Evolutionary conservation across 805 yeast genomes (phyloP).

Genomic region (Myxozyma kluyveri): DNA sequence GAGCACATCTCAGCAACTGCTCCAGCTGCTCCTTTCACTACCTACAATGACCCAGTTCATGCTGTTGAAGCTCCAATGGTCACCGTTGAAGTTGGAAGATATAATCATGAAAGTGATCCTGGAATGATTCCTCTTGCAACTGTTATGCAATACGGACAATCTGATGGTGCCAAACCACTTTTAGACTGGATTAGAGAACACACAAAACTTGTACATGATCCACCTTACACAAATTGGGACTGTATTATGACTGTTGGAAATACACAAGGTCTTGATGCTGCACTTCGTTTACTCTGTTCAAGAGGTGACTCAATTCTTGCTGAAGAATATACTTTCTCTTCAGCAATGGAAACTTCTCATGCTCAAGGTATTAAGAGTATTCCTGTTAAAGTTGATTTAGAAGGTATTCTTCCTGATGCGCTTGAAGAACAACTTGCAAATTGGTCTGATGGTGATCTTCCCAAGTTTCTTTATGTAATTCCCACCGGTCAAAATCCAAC

Average conservation of each 20-base stretch:
- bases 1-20: conserved; percentile 62
- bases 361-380: conserved; percentile 59
- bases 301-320: conserved; percentile 67
- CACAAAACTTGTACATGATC: conserved; percentile 43
- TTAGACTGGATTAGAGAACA: conserved; percentile 70
- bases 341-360: conserved; percentile 67
- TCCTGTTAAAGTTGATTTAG: conserved; percentile 64
- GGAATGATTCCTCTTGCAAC: conserved; percentile 70
- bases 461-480: conserved; percentile 37
- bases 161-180: conserved; percentile 77
- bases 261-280: conserved; percentile 86
- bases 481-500: conserved; percentile 82
- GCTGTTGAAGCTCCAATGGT: conserved; percentile 30
- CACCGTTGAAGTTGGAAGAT: conserved; percentile 42
- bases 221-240: conserved; percentile 69
- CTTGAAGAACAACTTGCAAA: conserved; percentile 53
- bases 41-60: conserved; percentile 53
- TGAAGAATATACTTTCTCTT: conserved; percentile 73
- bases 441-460: conserved; percentile 59
- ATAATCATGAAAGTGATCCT: conserved; percentile 44
- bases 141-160: conserved; percentile 88
- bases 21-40: conserved; percentile 77
- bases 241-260: conserved; percentile 72
- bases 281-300: conserved; percentile 70
- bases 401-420: conserved; percentile 60